Conservation (phyloP, 2,329 filamentous ascomycete genomes). For the Cladosporium sp. region DNA sequence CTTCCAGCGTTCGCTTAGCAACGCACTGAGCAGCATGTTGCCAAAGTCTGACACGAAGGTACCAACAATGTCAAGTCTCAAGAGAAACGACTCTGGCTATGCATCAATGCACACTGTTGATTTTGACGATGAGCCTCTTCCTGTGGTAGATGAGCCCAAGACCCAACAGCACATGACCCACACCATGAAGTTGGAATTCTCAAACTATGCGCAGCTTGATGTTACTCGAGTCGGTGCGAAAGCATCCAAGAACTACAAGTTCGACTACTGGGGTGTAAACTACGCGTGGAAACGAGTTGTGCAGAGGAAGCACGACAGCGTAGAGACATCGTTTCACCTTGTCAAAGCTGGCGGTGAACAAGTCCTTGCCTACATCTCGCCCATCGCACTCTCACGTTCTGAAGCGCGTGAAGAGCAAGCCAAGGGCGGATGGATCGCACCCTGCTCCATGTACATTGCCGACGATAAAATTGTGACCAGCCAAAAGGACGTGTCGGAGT, state of each 20-base stretch:
- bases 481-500: slow-evolving; percentile 84
- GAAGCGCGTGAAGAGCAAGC: slow-evolving; percentile 70
- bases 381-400: slow-evolving; percentile 70
- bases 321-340: slow-evolving; percentile 57
- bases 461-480: slow-evolving; percentile 69
- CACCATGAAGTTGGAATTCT: slow-evolving; percentile 88
- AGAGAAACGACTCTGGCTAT: slow-evolving; percentile 61
- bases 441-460: slow-evolving; percentile 86
- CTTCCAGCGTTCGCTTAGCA: slow-evolving; percentile 61
- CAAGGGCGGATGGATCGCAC: slow-evolving; percentile 86
- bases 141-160: slow-evolving; percentile 38
- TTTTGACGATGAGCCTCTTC: slow-evolving; percentile 38
- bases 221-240: slow-evolving; percentile 68
- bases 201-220: slow-evolving; percentile 93
- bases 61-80: slow-evolving; percentile 45
- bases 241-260: slow-evolving; percentile 76
- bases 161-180: slow-evolving; percentile 47
- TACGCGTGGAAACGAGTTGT: slow-evolving; percentile 81
- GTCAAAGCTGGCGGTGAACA: slow-evolving; percentile 39
- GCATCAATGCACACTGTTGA: slow-evolving; percentile 49
- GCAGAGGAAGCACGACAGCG: slow-evolving; percentile 64
- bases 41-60: slow-evolving; percentile 56
- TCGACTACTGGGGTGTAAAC: slow-evolving; percentile 86
- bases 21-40: slow-evolving; percentile 56
- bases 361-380: slow-evolving; percentile 80